These are phyloP conservation scores for Beauveria varroae DNA, from an alignment of 2,329 filamentous ascomycete species.

Conservation along the genomic window DNA sequence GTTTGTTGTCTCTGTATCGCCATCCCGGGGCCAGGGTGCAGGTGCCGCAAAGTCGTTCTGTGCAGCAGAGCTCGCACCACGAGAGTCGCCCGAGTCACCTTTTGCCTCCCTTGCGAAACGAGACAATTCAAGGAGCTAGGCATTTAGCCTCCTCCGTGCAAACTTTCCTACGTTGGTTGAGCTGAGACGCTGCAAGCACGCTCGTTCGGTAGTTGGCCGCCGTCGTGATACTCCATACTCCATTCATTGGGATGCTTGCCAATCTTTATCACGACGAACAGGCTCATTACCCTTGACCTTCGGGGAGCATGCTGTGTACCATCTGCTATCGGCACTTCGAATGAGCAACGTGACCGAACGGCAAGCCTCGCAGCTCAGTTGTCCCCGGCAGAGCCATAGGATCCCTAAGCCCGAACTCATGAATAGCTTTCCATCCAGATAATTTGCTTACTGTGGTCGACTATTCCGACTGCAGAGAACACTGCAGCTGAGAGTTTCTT, in stretches of 20 bases:
- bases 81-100: neutral
- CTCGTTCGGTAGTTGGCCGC: neutral
- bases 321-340: too few species aligned
- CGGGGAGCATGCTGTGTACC: too few species aligned
- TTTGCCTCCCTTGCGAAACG: neutral
- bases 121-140: neutral
- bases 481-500: neutral
- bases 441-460: neutral
- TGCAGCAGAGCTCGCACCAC: neutral
- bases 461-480: neutral
- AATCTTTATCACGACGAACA: neutral
- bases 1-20: too few species aligned
- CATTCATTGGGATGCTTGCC: slow-evolving; percentile 4
- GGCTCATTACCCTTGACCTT: too few species aligned
- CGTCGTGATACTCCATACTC: neutral
- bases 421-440: too few species aligned
- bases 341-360: too few species aligned
- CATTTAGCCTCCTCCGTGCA: neutral
- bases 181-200: neutral
- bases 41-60: neutral
- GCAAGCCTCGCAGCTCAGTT: too few species aligned
- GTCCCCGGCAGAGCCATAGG: too few species aligned
- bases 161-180: too few species aligned
- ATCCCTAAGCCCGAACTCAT: too few species aligned
- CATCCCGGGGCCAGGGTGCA: neutral